Evolutionary conservation across 441 rosid genomes (phyloP).

Genomic region (Syzygium malaccense): DNA sequence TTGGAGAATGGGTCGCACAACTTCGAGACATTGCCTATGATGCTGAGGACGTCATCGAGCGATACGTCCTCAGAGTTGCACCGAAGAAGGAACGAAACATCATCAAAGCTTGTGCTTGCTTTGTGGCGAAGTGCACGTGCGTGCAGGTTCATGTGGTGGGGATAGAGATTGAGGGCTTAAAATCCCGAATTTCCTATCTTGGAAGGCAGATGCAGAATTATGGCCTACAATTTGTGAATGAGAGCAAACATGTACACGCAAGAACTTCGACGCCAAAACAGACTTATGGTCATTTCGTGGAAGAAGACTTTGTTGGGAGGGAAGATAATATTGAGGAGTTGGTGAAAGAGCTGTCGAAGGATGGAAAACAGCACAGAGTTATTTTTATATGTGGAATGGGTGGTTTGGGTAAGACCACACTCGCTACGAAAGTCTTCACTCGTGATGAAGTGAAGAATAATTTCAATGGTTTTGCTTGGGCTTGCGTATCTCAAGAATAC

Average conservation of each 20-base stretch:
- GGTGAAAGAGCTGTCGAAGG: not conserved
- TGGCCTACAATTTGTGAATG: accelerated
- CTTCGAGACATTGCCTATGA: not conserved
- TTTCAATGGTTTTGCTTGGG: not conserved
- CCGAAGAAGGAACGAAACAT: not conserved
- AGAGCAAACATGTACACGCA: accelerated
- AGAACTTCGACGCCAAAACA: accelerated
- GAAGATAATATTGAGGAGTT: not conserved
- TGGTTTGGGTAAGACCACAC: not conserved
- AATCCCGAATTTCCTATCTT: accelerated
- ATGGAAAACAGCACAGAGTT: accelerated
- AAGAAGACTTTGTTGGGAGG: not conserved
- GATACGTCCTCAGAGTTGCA: accelerated
- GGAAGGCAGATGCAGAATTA: accelerated
- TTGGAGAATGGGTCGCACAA: not conserved
- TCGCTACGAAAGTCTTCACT: accelerated
- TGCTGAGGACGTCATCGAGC: not conserved
- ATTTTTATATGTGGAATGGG: not conserved
- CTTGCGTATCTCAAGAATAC: accelerated
- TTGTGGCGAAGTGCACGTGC: not conserved
- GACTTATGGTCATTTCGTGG: accelerated
- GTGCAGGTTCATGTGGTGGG: not conserved
- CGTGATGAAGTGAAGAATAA: accelerated
- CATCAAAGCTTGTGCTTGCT: not conserved
- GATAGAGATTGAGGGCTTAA: not conserved